Evolutionary conservation across 1,284 basidiomycete genomes (phyloP).

Genomic region (Leccinum fuscescens): DNA sequence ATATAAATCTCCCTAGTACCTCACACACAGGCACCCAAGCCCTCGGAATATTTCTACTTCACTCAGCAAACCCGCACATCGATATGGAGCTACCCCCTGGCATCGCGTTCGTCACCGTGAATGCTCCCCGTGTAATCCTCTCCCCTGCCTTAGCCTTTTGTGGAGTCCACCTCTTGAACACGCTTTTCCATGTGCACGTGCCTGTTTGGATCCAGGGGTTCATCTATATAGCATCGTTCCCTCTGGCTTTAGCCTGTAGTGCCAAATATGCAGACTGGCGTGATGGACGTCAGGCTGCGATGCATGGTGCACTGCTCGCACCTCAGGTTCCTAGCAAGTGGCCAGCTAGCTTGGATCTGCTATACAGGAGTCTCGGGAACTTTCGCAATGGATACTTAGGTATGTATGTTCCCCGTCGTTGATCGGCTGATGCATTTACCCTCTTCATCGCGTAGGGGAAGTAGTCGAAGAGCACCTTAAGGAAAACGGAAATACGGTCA

Average conservation of each 20-base stretch:
- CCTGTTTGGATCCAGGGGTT: conserved; percentile 20
- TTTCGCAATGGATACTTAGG: conserved; percentile 36
- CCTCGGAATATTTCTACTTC: not conserved
- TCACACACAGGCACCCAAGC: not conserved
- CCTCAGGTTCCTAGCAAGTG: conserved; percentile 32
- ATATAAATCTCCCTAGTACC: conserved; percentile 11
- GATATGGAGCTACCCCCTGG: conserved; percentile 31
- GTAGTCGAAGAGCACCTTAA: conserved; percentile 15
- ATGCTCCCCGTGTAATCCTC: conserved; percentile 20
- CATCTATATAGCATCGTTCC: conserved; percentile 28
- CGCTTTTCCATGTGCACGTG: conserved; percentile 1
- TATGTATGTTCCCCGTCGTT: conserved; percentile 12
- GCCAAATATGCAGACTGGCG: conserved; percentile 22
- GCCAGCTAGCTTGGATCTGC: conserved; percentile 34
- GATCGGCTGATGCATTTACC: not conserved
- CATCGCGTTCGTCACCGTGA: conserved; percentile 21
- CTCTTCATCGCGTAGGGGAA: conserved; percentile 29
- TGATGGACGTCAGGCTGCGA: conserved; percentile 30
- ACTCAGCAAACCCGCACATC: not conserved
- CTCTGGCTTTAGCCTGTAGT: conserved; percentile 23
- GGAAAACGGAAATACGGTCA: conserved; percentile 33
- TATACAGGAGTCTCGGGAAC: conserved; percentile 25
- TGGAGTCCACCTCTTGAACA: conserved; percentile 7
- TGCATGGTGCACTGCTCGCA: conserved; percentile 34
- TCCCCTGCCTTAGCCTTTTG: conserved; percentile 21